Conservation (phyloP, 139 green algal species). For the Limnomonas spitsbergensis region DNA sequence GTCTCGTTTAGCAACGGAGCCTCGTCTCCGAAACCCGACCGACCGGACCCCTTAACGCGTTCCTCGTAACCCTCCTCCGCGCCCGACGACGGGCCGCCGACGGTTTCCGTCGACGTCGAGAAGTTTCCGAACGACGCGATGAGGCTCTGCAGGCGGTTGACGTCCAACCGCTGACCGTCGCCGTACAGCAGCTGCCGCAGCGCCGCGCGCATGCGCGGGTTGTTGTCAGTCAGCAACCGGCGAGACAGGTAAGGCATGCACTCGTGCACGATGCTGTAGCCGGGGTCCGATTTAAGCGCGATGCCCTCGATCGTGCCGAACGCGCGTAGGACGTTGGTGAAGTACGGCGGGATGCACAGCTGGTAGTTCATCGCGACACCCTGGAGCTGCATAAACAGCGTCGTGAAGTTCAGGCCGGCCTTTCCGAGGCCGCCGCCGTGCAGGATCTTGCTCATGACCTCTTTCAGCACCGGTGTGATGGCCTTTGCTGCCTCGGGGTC, state of each 20-base stretch:
- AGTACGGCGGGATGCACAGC: slow-evolving; percentile 75
- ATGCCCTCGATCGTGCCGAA: slow-evolving; percentile 76
- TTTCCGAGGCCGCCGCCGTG: slow-evolving; percentile 61
- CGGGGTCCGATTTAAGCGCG: slow-evolving; percentile 58
- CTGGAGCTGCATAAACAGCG: slow-evolving; percentile 22
- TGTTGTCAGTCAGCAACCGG: slow-evolving; percentile 80
- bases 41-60: slow-evolving; percentile 15
- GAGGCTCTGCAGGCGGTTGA: slow-evolving; percentile 48
- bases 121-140: slow-evolving; percentile 47
- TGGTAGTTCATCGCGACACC: slow-evolving; percentile 37
- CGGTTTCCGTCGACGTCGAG: slow-evolving; percentile 39
- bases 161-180: slow-evolving; percentile 59
- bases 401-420: slow-evolving; percentile 4
- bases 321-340: slow-evolving; percentile 91
- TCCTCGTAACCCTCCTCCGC: slow-evolving; percentile 10
- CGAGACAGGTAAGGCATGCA: slow-evolving; percentile 91
- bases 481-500: slow-evolving; percentile 15
- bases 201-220: slow-evolving; percentile 65
- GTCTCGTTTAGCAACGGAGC: slow-evolving; percentile 45
- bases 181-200: slow-evolving; percentile 80
- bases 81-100: background rate
- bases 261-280: slow-evolving; percentile 74
- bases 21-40: background rate
- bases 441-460: slow-evolving; percentile 46
- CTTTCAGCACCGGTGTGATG: slow-evolving; percentile 38